A percentile compares a stretch with the other conserved stretches of the same genome.
Conservation (phyloP, 768 basidiomycete species). For the Butyriboletus loyo region DNA sequence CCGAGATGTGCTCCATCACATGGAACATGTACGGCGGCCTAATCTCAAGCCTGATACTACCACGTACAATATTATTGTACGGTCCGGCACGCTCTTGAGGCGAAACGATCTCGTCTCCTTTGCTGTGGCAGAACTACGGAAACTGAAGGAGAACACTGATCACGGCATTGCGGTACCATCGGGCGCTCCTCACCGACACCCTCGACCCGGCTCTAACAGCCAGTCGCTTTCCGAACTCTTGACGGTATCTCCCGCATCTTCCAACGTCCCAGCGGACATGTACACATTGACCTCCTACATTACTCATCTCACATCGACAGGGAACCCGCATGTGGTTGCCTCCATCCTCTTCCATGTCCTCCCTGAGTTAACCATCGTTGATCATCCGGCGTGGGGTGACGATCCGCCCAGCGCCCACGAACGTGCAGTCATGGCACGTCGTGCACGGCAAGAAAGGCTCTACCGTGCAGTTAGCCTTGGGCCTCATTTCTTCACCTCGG, state of each 20-base stretch:
- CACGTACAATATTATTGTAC: slow-evolving; percentile 59
- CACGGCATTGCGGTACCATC: slow-evolving; percentile 26
- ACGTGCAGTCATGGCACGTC: slow-evolving; percentile 25
- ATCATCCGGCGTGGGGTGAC: slow-evolving; percentile 39
- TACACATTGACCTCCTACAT: slow-evolving; percentile 54
- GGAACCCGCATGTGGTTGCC: slow-evolving; percentile 43
- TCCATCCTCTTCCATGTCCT: slow-evolving; percentile 51
- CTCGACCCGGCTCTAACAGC: neutral
- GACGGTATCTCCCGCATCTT: slow-evolving; percentile 10
- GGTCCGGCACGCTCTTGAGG: slow-evolving; percentile 51
- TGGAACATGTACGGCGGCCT: slow-evolving; percentile 43
- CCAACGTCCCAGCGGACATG: slow-evolving; percentile 34
- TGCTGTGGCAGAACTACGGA: slow-evolving; percentile 36
- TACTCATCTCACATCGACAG: slow-evolving; percentile 47
- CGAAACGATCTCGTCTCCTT: slow-evolving; percentile 40
- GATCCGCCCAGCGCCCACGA: slow-evolving; percentile 23
- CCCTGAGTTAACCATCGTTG: slow-evolving; percentile 45
- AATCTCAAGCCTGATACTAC: slow-evolving; percentile 43
- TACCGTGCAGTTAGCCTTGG: slow-evolving; percentile 48
- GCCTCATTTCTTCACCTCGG: slow-evolving; percentile 54
- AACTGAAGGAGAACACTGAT: slow-evolving; percentile 14
- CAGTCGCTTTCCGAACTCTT: slow-evolving; percentile 14
- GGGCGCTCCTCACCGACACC: neutral
- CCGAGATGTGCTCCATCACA: slow-evolving; percentile 49
- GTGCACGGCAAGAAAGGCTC: slow-evolving; percentile 32